Percentiles rank a stretch among this genome's conserved stretches.
phyloP scores from a whole-genome alignment of 2,329 filamentous ascomycete genomes.

The Neurospora sp. region DNA sequence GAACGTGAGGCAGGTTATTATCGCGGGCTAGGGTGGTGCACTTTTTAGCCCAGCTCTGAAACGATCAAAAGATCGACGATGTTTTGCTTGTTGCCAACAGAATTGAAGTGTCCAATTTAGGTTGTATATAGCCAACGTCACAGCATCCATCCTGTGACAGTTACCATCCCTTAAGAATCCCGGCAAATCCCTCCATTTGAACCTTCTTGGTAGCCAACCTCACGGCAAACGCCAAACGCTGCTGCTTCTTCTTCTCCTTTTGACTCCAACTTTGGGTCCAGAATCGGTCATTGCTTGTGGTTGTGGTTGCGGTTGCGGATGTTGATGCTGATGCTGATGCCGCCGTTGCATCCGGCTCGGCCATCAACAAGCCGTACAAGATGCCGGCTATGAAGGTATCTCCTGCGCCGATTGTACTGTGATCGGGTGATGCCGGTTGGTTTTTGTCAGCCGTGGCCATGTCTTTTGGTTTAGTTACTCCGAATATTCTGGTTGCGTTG shows the following conservation, averaged over 20 bases:
- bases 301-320: neutral
- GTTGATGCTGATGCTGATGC: neutral
- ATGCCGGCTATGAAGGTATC: conserved; percentile 68
- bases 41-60: too few species aligned
- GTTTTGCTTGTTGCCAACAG: too few species aligned
- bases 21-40: too few species aligned
- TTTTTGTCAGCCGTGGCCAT: neutral
- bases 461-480: neutral
- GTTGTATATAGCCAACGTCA: too few species aligned
- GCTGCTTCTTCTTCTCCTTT: conserved; percentile 20
- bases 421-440: neutral
- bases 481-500: neutral
- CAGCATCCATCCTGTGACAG: too few species aligned
- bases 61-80: too few species aligned
- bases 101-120: too few species aligned
- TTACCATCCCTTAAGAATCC: conserved; percentile 11
- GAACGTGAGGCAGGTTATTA: too few species aligned
- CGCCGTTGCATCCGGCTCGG: neutral
- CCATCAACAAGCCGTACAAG: conserved; percentile 46
- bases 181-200: conserved; percentile 52
- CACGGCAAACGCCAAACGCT: conserved; percentile 47
- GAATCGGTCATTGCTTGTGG: neutral
- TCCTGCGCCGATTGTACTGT: conserved; percentile 61
- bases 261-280: conserved; percentile 28
- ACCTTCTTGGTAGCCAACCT: conserved; percentile 59